Base-by-base conservation (phyloP, 257 asterid species). In the Mentha longifolia region DNA sequence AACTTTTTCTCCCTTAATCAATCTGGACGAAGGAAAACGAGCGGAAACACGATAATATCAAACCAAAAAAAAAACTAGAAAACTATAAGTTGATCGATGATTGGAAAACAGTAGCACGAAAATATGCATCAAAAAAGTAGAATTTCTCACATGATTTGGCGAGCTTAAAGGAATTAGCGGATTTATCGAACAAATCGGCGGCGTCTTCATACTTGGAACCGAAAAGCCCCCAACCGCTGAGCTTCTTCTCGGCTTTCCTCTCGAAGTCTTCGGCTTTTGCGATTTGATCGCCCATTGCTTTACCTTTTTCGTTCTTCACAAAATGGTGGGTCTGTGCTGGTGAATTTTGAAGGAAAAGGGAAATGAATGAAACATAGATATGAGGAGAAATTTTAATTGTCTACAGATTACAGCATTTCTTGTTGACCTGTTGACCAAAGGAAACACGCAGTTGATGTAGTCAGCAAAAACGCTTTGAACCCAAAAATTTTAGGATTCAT, bases 191-290 rank as follows among this genome's bases (percentile, higher is more conserved):
- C 25, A 88, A 84, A 19, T 92, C 98, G 49, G 96, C 89, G 39
- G 98, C 98, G 65, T 92, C 98, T 73, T 92, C 98, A 59, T 87
- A 59, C 78, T 92, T 92, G 79, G 95, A 87, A 62, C 96, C 84
- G 74, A 92, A 88, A 7, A 92, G 5, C 1, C 79, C 89, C 98
- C 98, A 92, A 55, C 97, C 88, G 72, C 68, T 78, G 33, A 92
- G 89, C 84, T 90, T 92, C 80, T 90, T 90, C 84, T 92, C 97
- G 43, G 96, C 98, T 82, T 90, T 83, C 78, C 68, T 87, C 77
- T 86, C 96, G 74, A 88, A 90, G 6, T 88, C 96, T 71, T 85
- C 85, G 15, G 84, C 98, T 85, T 82, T 83, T 0, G 92, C 93
- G 13, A 77, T 61, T 9, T 88, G 96, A 83, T 92, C 97, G 60